These are phyloP conservation scores for Margaritispora aquatica DNA, from an alignment of 495 filamentous ascomycete genomes.

Conservation along the genomic window DNA sequence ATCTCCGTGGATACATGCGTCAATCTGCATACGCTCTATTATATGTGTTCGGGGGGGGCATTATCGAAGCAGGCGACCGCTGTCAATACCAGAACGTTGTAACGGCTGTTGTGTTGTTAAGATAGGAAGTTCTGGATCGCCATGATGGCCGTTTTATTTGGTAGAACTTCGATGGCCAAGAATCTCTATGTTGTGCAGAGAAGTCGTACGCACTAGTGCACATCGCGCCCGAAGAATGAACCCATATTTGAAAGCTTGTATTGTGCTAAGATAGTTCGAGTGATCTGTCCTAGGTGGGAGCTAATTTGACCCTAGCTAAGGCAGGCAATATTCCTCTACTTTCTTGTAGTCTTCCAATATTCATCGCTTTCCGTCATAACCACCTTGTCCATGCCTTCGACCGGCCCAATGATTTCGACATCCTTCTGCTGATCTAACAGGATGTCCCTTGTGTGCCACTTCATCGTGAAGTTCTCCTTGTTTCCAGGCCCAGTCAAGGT, in stretches of 20 bases:
- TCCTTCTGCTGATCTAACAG: slow-evolving; percentile 37
- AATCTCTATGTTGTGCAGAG: background rate
- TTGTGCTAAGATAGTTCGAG: too few relatives aligned
- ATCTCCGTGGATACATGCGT: too few relatives aligned
- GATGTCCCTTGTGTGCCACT: slow-evolving; percentile 41
- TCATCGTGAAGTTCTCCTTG: slow-evolving; percentile 46
- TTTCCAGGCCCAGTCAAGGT: slow-evolving; percentile 40
- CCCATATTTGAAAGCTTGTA: too few relatives aligned
- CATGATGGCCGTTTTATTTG: background rate
- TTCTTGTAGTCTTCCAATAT: slow-evolving; percentile 37
- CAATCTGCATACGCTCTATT: too few relatives aligned
- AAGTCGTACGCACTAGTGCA: too few relatives aligned
- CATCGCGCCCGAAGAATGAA: too few relatives aligned
- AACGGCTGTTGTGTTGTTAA: background rate
- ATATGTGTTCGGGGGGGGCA: too few relatives aligned
- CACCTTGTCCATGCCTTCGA: slow-evolving; percentile 35
- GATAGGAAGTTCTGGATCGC: background rate
- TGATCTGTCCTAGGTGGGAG: too few relatives aligned
- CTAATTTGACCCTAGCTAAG: too few relatives aligned
- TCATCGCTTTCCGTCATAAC: slow-evolving; percentile 39
- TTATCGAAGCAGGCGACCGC: background rate
- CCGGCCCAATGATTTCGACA: slow-evolving; percentile 43
- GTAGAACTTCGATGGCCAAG: background rate
- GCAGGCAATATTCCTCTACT: background rate
- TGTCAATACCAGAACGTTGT: too few relatives aligned